phyloP scores from a whole-genome alignment of 129 eudicot species.

The Smallanthus sonchifolius region DNA sequence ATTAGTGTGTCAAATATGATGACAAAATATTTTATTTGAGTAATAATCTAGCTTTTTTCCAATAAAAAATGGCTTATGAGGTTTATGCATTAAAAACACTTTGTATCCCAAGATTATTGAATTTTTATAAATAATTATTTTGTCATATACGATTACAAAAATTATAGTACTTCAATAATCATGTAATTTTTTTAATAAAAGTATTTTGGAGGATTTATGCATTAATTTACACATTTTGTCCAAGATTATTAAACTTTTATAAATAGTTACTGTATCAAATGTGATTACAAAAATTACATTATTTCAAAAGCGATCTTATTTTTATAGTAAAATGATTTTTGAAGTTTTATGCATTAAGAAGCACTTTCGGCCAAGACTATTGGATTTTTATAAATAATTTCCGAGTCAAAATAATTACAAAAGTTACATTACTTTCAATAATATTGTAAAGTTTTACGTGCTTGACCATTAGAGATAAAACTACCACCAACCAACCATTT shows the following conservation, averaged over 20 bases:
- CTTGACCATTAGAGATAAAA: background rate
- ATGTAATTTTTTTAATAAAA: no score
- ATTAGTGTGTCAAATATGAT: no score
- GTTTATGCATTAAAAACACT: no score
- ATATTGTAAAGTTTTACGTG: background rate
- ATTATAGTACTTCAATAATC: no score
- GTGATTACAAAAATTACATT: background rate
- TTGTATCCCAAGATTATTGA: no score
- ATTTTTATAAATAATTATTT: no score
- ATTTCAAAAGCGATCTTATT: background rate
- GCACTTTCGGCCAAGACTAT: background rate
- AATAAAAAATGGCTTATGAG: no score
- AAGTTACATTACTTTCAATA: background rate
- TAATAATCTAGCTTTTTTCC: no score
- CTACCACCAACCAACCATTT: background rate
- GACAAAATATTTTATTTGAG: no score
- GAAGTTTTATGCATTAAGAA: background rate
- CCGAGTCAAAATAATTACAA: background rate
- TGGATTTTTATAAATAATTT: background rate
- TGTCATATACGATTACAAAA: no score
- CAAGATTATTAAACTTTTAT: background rate
- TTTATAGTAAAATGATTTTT: background rate
- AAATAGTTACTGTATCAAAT: background rate
- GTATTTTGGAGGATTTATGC: background rate
- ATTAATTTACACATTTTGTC: background rate